Evolutionary conservation across 495 filamentous ascomycete genomes (phyloP), one percentile per base, ranked within the genome.

Genomic region (Stereocaulon alpinum): DNA sequence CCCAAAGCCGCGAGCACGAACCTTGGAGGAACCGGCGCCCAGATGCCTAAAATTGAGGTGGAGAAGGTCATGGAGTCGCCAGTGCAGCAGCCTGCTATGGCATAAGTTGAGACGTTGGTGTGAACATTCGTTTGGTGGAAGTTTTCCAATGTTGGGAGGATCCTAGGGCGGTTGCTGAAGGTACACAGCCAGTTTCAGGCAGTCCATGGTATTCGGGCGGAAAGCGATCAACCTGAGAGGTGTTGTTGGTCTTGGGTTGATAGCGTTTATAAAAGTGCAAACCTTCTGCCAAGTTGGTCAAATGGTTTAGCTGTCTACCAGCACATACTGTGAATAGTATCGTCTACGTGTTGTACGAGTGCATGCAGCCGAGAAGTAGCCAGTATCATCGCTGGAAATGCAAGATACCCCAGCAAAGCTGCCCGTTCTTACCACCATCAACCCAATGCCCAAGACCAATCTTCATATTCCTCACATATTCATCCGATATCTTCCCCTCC

Each of bases 1-100:
- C 87, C 89, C 58, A 81, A 86, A 41, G 82, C 82, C n/a, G 77
- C 78, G 61, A 58, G 74, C 15, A 91, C 90, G 7, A 80, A 89
- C 67, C 81, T 95, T 0, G 82, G 83, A 42, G 89, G 88, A 58
- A 89, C 86, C 9, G 77, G 73, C 37, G 79, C 80, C 4, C 70
- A 80, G 58, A 72, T 85, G 50, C 76, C 80, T 37, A 76, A 81
- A 51, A 70, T 80, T 34, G 74, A 79, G 63, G 73, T 77, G 17
- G 76, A 80, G 61, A 70, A 73, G 22, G 60, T 73, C 1, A 69
- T 69, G 62, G 70, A 66, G 43, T 55, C 69, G 24, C 34, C 63
- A 29, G 62, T 55, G 32, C 63, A 64, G 58, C 53, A 51, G 43
- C 41, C 34, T 47, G 64, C 55, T 44, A 43, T 47, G 34, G 54